phyloP scores from a whole-genome alignment of 169 alveolate genomes.

The Plasmodium coatneyi region DNA sequence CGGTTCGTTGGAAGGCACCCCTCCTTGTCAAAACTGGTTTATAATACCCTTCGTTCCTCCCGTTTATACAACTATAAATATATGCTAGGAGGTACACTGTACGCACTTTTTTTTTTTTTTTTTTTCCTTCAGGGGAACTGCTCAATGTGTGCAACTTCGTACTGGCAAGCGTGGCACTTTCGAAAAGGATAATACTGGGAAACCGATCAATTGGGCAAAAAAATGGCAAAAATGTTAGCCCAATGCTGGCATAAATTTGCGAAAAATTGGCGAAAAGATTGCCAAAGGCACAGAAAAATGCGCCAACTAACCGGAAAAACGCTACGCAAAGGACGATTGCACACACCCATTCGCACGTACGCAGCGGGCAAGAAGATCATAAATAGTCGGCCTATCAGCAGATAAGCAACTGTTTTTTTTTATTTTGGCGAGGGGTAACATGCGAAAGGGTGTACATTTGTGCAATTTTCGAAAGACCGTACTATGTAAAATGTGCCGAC shows the following conservation, averaged over 20 bases:
- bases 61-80: not conserved
- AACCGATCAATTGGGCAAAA: not conserved
- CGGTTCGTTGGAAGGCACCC: not conserved
- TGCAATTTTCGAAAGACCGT: not conserved
- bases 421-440: not conserved
- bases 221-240: not conserved
- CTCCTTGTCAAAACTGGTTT: not conserved
- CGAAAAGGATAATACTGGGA: not conserved
- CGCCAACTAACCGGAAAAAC: not conserved
- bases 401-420: not conserved
- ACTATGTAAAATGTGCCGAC: not conserved
- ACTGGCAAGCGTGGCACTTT: not conserved
- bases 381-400: not conserved
- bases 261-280: not conserved
- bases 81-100: not conserved
- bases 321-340: not conserved
- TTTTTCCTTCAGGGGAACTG: not conserved
- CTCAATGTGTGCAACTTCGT: not conserved
- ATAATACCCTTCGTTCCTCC: not conserved
- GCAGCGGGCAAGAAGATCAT: not conserved
- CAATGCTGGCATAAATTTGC: not conserved
- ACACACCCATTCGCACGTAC: not conserved
- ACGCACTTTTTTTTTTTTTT: not conserved
- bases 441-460: not conserved
- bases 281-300: not conserved